These are phyloP conservation scores for Barnettozyma wickerhamii DNA, from an alignment of 805 yeast species.

Conservation along the genomic window DNA sequence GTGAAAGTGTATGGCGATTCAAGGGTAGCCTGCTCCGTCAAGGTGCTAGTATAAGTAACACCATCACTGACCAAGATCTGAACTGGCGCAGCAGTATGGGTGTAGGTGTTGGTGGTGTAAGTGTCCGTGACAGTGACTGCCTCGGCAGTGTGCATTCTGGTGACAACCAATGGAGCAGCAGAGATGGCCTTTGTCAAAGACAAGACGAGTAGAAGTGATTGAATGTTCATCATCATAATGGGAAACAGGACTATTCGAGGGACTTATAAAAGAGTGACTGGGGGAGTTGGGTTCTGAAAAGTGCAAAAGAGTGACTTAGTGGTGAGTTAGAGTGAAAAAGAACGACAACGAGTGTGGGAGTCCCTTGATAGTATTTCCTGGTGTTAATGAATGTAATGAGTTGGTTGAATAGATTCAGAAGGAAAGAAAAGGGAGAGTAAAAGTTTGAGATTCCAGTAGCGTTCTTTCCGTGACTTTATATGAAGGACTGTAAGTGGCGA, in stretches of 20 bases:
- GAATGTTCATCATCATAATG: constrained; percentile 10
- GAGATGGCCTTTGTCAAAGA: constrained; percentile 25
- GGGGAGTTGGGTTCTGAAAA: not conserved
- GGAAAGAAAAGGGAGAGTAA: not conserved
- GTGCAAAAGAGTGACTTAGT: no score
- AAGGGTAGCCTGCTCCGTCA: constrained; percentile 32
- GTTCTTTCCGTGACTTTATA: not conserved
- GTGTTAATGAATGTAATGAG: not conserved
- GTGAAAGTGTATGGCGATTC: constrained; percentile 33
- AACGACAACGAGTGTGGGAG: no score
- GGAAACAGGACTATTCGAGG: no score
- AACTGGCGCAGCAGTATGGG: constrained; percentile 38
- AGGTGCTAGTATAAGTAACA: constrained; percentile 34
- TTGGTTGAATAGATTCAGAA: not conserved
- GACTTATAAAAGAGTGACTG: constrained; percentile 12
- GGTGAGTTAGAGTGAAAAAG: no score
- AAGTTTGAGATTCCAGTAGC: no score
- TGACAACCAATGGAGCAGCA: constrained; percentile 39
- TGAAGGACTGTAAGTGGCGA: not conserved
- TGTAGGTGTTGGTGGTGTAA: constrained; percentile 36
- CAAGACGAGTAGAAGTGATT: constrained; percentile 8
- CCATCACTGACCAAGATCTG: constrained; percentile 34
- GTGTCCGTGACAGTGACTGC: constrained; percentile 43
- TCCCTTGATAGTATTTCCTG: no score
- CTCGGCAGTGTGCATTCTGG: constrained; percentile 52